Evolutionary conservation across 768 basidiomycete genomes (phyloP), one percentile per base, ranked within the genome.

Genomic region (Russula vinacea): DNA sequence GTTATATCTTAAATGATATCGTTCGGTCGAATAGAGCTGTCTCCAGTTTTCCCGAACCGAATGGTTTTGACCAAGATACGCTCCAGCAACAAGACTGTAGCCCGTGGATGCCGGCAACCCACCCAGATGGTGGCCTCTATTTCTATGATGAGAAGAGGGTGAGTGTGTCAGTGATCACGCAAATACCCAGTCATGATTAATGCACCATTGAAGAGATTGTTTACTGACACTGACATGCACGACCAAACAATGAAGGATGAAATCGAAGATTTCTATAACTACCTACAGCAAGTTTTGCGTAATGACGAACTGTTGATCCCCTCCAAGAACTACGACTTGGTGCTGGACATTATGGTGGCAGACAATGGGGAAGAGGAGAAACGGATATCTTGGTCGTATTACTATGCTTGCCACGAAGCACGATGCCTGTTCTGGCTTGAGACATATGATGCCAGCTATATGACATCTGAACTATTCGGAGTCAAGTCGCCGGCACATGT

Each of bases 81-180:
- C 8, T 29, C 24, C 35, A n/a, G 17, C 14, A 51, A 9, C 14
- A 51, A 9, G 45, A 56, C 17, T 45, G 47, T 39, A 16, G 3
- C 13, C 59, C 64, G 8, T 88, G 87, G 87, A 71, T 44, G 4
- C 70, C 78, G 0, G 73, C 75, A 39, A 72, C 76, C 2, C 87
- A 88, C 67, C 85, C 86, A 0, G 86, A 88, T 71, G 87, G 87
- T 5, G 79, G 78, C 26, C 76, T 81, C 19, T 88, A 87, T 69
- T 88, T 83, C 62, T 79, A 77, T 67, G 76, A 85, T 61, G 26
- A 61, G 51, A 66, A 74, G 9, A 78, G 78, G 74, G 85, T 84
- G 49, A 9, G 76, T 68, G 45, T 17, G 42, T 39, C 5, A 22
- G 8, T 40, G 35, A 35, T 8, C 26, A 52, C 9, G 5, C 24